Evolutionary conservation across 345 rosid species (phyloP), one percentile per base, ranked within the genome.

Genomic region (Ailanthus altissimus): DNA sequence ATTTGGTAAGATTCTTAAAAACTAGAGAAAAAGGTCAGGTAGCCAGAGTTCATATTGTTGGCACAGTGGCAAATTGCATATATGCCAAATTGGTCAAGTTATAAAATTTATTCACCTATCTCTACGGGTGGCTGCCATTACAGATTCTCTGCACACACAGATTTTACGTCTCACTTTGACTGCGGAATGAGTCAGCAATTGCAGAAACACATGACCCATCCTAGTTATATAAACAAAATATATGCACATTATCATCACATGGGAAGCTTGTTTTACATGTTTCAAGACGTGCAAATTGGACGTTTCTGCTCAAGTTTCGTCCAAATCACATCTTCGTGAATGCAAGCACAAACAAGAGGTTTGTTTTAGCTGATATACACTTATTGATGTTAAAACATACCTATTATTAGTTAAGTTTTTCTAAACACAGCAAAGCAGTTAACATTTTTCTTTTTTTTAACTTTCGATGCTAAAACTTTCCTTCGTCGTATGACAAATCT

Each of bases 111-210:
- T 40, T 47, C 38, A 11, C 21, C 69, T 72, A 51, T 75, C 43
- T 51, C 23, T 25, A n/a, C 36, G 60, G 78, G 54, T 69, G 75
- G 79, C 81, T 59, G 73, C 64, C 80, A 70, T 60, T 9, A 32
- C 60, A 68, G 62, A 54, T 72, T 79, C 58, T 71, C 49, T 68
- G 61, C 51, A 59, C 45, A 50, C 38, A 57, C 20, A 68, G 69
- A 68, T 60, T 67, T 57, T 18, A 60, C 68, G 58, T 9, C 20
- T 78, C 70, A 16, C 9, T 59, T 73, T 26, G 56, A 45, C 42
- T 2, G 43, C 18, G 2, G 60, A 69, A 20, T 28, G 10, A 18
- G 60, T 69, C 73, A 69, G 45, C 73, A 50, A 50, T 12, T 26
- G 8, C 45, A 26, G 58, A 20, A 50, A 28, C 42, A 28, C 42